Conservation (phyloP, 805 yeast species). For the Wickerhamomyces ciferrii region DNA sequence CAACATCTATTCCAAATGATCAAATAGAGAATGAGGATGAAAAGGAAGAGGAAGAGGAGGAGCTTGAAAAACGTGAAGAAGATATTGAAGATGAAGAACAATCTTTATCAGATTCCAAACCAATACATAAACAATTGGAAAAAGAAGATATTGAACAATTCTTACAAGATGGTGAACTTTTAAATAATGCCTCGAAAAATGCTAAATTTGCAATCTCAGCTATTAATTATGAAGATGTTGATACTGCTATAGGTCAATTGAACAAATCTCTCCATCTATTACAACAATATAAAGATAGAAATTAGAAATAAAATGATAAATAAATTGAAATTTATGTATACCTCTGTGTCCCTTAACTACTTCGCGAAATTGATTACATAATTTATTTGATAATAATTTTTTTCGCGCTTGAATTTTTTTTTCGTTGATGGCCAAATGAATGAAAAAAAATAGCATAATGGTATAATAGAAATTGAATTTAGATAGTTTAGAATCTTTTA, state of each 20-base stretch:
- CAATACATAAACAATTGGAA: slow-evolving; percentile 1
- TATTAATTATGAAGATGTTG: slow-evolving; percentile 59
- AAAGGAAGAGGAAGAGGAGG: not conserved
- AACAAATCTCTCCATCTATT: slow-evolving; percentile 4
- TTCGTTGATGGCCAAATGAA: not conserved
- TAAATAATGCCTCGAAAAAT: slow-evolving; percentile 48
- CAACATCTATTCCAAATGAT: slow-evolving; percentile 2
- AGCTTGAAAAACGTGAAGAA: slow-evolving; percentile 1
- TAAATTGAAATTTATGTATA: slow-evolving; percentile 40
- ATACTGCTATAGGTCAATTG: slow-evolving; percentile 41
- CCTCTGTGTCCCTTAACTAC: slow-evolving; percentile 35
- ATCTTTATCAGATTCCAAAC: not conserved
- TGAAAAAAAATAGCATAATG: not conserved
- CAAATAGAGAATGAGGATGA: not conserved
- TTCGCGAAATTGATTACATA: too few relatives aligned
- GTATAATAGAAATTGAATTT: not conserved
- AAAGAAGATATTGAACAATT: slow-evolving; percentile 18
- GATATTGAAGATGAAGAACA: not conserved
- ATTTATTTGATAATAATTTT: not conserved
- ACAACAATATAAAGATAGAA: slow-evolving; percentile 19
- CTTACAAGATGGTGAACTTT: slow-evolving; percentile 28
- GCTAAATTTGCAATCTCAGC: slow-evolving; percentile 74
- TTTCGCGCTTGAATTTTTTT: not conserved
- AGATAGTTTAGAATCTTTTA: not conserved
- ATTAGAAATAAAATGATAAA: not conserved